Conservation (phyloP, 2,329 filamentous ascomycete species). For the Sporothrix protearum region DNA sequence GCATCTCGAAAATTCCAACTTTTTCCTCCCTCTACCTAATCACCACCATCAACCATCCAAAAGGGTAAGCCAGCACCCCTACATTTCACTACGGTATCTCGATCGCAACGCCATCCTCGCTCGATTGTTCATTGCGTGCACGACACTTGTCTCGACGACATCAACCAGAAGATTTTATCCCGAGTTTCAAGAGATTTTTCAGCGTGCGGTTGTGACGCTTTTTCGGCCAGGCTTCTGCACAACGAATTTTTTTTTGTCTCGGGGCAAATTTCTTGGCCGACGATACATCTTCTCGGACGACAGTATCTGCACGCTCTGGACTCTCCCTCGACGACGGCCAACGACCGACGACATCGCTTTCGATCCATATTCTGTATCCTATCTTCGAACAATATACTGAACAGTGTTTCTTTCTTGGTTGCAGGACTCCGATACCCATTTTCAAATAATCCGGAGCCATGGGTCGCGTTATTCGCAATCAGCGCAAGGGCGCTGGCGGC, state of each 20-base stretch:
- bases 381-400: slow-evolving; percentile 2
- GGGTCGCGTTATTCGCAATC: slow-evolving; percentile 54
- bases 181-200: not conserved
- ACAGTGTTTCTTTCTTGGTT: not conserved
- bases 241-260: not conserved
- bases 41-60: slow-evolving; percentile 25
- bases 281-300: not conserved
- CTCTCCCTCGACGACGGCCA: slow-evolving; percentile 4
- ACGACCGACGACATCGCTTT: not conserved
- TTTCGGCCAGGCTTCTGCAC: not conserved
- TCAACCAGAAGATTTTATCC: not conserved
- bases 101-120: slow-evolving; percentile 4
- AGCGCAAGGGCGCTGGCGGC: slow-evolving; percentile 58
- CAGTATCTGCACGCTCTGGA: slow-evolving; percentile 9
- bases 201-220: not conserved
- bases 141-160: slow-evolving; percentile 2
- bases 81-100: slow-evolving; percentile 2
- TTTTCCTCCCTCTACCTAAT: slow-evolving; percentile 21
- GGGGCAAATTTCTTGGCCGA: not conserved
- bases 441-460: slow-evolving; percentile 26
- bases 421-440: slow-evolving; percentile 23
- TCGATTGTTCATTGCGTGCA: slow-evolving; percentile 11
- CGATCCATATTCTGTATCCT: not conserved
- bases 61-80: slow-evolving; percentile 27
- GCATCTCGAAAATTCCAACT: slow-evolving; percentile 27